phyloP scores from a whole-genome alignment of 108 stramenopile genomes.

The Pinguiococcus pyrenoidosus region DNA sequence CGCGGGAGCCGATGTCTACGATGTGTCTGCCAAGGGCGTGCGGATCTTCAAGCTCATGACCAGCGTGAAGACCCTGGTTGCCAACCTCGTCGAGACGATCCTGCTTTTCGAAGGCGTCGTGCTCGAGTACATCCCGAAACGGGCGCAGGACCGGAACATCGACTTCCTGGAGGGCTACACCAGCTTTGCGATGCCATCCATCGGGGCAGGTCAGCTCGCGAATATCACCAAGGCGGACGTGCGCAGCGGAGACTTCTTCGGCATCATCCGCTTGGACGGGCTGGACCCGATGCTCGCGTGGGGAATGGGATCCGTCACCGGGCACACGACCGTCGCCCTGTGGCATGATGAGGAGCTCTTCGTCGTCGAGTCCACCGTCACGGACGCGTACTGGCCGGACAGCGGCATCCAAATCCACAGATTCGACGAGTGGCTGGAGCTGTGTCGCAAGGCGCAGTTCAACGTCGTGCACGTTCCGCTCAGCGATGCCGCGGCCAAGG shows the following conservation, averaged over 20 bases:
- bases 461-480: slow-evolving; percentile 1
- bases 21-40: not conserved
- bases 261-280: slow-evolving; percentile 9
- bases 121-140: not conserved
- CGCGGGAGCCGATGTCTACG: not conserved
- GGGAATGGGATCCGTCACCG: slow-evolving; percentile 8
- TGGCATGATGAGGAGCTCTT: slow-evolving; percentile 9
- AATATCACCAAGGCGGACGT: not conserved
- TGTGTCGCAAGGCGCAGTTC: not conserved
- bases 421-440: not conserved
- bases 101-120: not conserved
- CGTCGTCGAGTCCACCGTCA: slow-evolving; percentile 8
- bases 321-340: slow-evolving; percentile 13
- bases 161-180: slow-evolving; percentile 3
- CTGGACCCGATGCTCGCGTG: slow-evolving; percentile 16
- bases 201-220: not conserved
- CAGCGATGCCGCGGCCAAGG: not conserved
- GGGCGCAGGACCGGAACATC: not conserved
- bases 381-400: slow-evolving; percentile 1
- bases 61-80: not conserved
- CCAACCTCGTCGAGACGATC: not conserved
- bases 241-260: slow-evolving; percentile 2
- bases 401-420: not conserved
- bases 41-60: not conserved
- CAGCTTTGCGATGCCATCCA: not conserved